Percentiles rank a stretch among this genome's conserved stretches.
Conservation (phyloP, 2,329 filamentous ascomycete species). For the Aspergillus ochraceoroseus region DNA sequence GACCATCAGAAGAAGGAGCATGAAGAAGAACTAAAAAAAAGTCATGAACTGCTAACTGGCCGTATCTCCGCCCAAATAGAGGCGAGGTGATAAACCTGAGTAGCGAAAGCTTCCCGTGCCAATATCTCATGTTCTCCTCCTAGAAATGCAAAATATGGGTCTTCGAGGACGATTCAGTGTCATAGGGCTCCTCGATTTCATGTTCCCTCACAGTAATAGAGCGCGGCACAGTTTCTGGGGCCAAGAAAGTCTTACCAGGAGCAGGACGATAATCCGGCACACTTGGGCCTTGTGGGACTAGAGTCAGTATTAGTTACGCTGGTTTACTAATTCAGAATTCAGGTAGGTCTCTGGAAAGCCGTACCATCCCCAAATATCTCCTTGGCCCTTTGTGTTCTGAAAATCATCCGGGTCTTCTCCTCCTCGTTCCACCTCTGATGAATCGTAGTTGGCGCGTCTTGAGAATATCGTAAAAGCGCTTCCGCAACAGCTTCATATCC, state of each 20-base stretch:
- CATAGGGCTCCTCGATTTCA: slow-evolving; percentile 37
- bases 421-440: slow-evolving; percentile 58
- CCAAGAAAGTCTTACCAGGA: slow-evolving; percentile 27
- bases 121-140: no score
- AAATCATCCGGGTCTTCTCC: slow-evolving; percentile 38
- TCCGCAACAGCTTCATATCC: slow-evolving; percentile 57
- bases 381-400: slow-evolving; percentile 33
- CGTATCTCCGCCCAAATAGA: no score
- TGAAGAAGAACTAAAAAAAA: no score
- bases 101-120: no score
- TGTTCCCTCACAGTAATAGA: slow-evolving; percentile 33
- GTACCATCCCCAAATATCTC: slow-evolving; percentile 38
- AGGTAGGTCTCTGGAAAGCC: no score
- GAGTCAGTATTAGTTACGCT: no score
- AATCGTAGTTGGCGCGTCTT: slow-evolving; percentile 53
- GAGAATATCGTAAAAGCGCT: slow-evolving; percentile 44
- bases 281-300: not conserved
- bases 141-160: no score
- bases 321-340: no score
- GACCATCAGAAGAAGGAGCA: no score
- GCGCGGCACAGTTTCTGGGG: slow-evolving; percentile 19
- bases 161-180: slow-evolving; percentile 16
- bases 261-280: slow-evolving; percentile 10
- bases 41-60: no score
- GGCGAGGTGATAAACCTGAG: no score